phyloP scores from a whole-genome alignment of 2,329 filamentous ascomycete species.

The Plenodomus lindquistii region DNA sequence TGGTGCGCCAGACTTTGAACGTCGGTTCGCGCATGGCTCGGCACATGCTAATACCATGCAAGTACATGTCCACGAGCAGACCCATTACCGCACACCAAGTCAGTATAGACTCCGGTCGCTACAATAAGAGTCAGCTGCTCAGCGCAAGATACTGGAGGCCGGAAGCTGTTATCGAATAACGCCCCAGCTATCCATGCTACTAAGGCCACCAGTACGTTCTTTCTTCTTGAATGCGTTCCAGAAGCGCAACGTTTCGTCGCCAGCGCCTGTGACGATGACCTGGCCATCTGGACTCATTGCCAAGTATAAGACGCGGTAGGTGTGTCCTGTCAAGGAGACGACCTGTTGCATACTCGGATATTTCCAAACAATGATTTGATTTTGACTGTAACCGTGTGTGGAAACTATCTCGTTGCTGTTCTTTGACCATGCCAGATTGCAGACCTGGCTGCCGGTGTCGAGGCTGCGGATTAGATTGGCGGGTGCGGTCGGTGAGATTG shows the following conservation, averaged over 20 bases:
- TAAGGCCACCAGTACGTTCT: slow-evolving; percentile 65
- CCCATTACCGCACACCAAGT: background rate
- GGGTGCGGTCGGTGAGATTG: slow-evolving; percentile 40
- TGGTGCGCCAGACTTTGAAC: too few species aligned
- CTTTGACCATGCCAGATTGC: slow-evolving; percentile 95
- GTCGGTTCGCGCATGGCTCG: too few species aligned
- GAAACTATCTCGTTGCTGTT: slow-evolving; percentile 97
- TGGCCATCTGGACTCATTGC: slow-evolving; percentile 97
- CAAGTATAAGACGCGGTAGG: slow-evolving; percentile 92
- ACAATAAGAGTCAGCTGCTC: background rate
- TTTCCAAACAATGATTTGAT: slow-evolving; percentile 99
- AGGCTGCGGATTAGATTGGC: slow-evolving; percentile 70
- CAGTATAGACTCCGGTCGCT: background rate
- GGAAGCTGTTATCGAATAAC: slow-evolving; percentile 66
- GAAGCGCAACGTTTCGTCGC: slow-evolving; percentile 93
- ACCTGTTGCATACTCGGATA: slow-evolving; percentile 98
- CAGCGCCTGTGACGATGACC: slow-evolving; percentile 91
- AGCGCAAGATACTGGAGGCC: background rate
- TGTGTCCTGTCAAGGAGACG: slow-evolving; percentile 92
- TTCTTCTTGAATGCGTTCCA: slow-evolving; percentile 95
- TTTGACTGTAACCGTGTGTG: slow-evolving; percentile 96
- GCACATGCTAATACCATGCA: too few species aligned
- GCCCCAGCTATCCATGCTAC: slow-evolving; percentile 72
- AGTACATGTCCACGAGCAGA: too few species aligned
- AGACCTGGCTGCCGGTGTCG: slow-evolving; percentile 98